Base-by-base conservation (phyloP, 2,329 filamentous ascomycete genomes). In the Emergomyces pasteurianus region DNA sequence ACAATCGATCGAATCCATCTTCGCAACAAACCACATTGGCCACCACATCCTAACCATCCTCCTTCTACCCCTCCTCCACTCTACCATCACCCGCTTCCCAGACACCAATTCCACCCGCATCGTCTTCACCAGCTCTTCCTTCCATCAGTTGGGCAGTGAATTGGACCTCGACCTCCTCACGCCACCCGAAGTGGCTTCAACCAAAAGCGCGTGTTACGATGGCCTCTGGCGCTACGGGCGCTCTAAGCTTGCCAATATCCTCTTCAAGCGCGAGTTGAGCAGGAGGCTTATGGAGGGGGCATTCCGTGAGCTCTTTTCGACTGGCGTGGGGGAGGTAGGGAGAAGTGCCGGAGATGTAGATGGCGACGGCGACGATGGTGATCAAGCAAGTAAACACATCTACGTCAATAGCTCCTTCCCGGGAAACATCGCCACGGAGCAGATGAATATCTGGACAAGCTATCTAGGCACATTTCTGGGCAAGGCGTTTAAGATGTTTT, bases 41-140 rank as follows among this genome's bases (percentile, higher is more conserved):
- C 78, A 83, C 64, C 75, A 79, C 16, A 68, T 81, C 1, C 73
- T 83, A 0, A 79, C 80, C 65, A 76, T 78, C 59, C 73, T 81
- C 3, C 72, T 83, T 2, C 68, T 68, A 3, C 74, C 77, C 0
- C 61, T 68, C n/a, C 53, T 72, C 34, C 66, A 66, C 42, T 49
- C 61, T 2, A 67, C 65, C 1, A 61, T 65, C 18, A 49, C 46
- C 34, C 52, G 55, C 2, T 53, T 34, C 26, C 55, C 71, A 50
- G 68, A 80, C 7, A 55, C 66, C 2, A 56, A 65, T 2, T 67
- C 76, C 5, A 75, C 75, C 2, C 73, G 79, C 0, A 72, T 83
- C 52, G 69, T 81, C 21, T 61, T 81, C 46, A 77, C 74, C 0
- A 67, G 76, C 2, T 73, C 71, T 34, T 69, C 66, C 31, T 49